These are phyloP conservation scores for Aegle marmelos DNA, from an alignment of 345 rosid species.

Conservation along the genomic window DNA sequence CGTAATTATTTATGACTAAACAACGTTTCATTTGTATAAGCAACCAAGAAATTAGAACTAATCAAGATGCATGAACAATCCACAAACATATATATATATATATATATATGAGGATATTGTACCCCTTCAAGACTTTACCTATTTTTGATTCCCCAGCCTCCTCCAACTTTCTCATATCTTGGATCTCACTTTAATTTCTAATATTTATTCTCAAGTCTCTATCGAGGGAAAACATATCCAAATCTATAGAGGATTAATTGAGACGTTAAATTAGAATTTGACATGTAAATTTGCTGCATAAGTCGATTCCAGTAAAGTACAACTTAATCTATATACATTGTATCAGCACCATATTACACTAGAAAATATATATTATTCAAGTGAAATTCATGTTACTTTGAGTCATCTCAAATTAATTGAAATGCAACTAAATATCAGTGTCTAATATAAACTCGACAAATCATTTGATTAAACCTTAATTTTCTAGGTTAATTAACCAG, in stretches of 20 bases:
- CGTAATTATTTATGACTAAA: neutral
- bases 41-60: neutral
- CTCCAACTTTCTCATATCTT: neutral
- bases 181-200: neutral
- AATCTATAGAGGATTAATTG: neutral
- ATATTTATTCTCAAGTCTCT: neutral
- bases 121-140: neutral
- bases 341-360: neutral
- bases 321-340: neutral
- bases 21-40: neutral
- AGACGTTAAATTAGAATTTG: neutral
- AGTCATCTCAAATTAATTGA: neutral
- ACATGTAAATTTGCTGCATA: neutral
- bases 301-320: neutral
- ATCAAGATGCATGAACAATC: slow-evolving; percentile 18
- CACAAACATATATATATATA: neutral
- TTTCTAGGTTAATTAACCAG: too few species aligned
- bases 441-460: neutral
- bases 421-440: neutral
- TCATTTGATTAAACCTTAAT: too few species aligned
- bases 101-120: neutral
- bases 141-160: slow-evolving; percentile 4
- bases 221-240: neutral
- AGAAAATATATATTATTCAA: neutral
- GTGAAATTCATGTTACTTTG: neutral